A percentile compares a stretch with the other conserved stretches of the same genome.
phyloP scores from a whole-genome alignment of 352 stramenopile species.

The Globisporangium heterothallicum region DNA sequence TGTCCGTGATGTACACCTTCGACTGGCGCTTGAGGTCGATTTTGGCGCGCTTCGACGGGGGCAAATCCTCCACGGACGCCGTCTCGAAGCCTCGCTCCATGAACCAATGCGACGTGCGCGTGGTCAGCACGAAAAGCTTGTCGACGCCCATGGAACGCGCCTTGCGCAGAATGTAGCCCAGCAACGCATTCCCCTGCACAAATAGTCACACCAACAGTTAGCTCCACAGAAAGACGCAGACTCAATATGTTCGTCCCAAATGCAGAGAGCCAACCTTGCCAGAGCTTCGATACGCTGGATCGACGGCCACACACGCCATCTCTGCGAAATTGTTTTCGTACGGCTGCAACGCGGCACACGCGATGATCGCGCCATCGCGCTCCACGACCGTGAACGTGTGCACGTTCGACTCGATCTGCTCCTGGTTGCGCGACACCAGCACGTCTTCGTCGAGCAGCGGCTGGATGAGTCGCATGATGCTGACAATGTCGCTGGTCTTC shows the following conservation, averaged over 20 bases:
- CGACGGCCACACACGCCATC: slow-evolving; percentile 88
- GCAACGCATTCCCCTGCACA: slow-evolving; percentile 79
- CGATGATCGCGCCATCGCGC: slow-evolving; percentile 86
- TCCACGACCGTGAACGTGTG: slow-evolving; percentile 86
- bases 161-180: slow-evolving; percentile 90
- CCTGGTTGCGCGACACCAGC: slow-evolving; percentile 81
- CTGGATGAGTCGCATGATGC: slow-evolving; percentile 86
- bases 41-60: slow-evolving; percentile 66
- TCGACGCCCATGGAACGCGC: slow-evolving; percentile 77
- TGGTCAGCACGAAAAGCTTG: slow-evolving; percentile 97
- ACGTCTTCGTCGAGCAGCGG: slow-evolving; percentile 86
- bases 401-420: slow-evolving; percentile 88
- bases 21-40: slow-evolving; percentile 81
- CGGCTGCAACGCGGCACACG: slow-evolving; percentile 83
- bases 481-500: slow-evolving; percentile 88
- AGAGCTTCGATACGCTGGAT: slow-evolving; percentile 79
- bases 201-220: slow-evolving; percentile 4
- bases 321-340: slow-evolving; percentile 89
- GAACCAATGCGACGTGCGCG: slow-evolving; percentile 98
- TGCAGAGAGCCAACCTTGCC: slow-evolving; percentile 52
- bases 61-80: slow-evolving; percentile 85
- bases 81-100: slow-evolving; percentile 94
- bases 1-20: slow-evolving; percentile 88
- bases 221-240: too few species aligned
- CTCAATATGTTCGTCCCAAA: too few species aligned